Conservation (phyloP, 306 rosid species). For the Acmispon strigosus region DNA sequence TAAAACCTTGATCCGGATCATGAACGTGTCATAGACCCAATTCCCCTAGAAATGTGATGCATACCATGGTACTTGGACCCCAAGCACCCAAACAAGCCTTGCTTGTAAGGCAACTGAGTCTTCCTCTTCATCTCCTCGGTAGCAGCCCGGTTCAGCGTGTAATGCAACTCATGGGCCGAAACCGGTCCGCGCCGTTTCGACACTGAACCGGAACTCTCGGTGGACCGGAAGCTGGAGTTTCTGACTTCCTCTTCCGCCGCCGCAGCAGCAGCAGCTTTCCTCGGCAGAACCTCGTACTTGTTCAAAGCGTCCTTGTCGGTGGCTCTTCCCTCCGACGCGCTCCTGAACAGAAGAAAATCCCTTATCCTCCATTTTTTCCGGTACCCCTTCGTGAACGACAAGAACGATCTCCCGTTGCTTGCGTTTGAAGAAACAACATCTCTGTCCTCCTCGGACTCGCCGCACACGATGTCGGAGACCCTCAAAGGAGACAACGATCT, state of each 20-base stretch:
- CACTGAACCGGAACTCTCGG: constrained; percentile 58
- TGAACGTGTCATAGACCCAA: constrained; percentile 61
- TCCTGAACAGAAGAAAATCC: constrained; percentile 68
- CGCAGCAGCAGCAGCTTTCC: constrained; percentile 18
- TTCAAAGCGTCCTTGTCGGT: constrained; percentile 48
- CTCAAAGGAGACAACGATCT: constrained; percentile 76
- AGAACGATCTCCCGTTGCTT: constrained; percentile 33
- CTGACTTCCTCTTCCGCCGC: constrained; percentile 42
- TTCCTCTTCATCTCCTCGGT: constrained; percentile 83
- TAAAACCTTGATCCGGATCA: too few relatives aligned
- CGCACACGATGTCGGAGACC: constrained; percentile 47
- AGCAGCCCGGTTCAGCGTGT: constrained; percentile 82
- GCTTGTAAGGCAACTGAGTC: constrained; percentile 83
- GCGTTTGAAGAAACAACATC: constrained; percentile 29
- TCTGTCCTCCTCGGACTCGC: constrained; percentile 28
- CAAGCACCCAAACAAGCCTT: constrained; percentile 78
- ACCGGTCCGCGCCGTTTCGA: constrained; percentile 60
- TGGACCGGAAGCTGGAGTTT: constrained; percentile 79
- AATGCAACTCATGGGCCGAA: constrained; percentile 87
- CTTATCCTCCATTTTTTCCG: constrained; percentile 69
- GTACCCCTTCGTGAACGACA: constrained; percentile 61
- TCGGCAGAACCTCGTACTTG: constrained; percentile 40
- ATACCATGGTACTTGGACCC: constrained; percentile 49
- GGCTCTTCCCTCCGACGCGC: constrained; percentile 91
- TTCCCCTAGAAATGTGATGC: constrained; percentile 50